phyloP scores from a whole-genome alignment of 768 basidiomycete genomes.

The Phlebiopsis flavidoalba region DNA sequence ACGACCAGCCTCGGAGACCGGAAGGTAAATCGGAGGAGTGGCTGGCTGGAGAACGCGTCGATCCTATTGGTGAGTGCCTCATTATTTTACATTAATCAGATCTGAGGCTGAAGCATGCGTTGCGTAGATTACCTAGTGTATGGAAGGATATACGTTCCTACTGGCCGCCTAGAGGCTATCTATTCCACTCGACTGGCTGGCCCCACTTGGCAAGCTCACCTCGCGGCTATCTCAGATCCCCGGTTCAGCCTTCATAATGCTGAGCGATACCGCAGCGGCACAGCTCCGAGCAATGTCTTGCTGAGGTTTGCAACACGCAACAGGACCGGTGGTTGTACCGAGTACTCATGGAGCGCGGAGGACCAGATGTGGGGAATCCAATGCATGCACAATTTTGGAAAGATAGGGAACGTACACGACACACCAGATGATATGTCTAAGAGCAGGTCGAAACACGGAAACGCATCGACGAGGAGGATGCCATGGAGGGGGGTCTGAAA shows the following conservation, averaged over 20 bases:
- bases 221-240: slow-evolving; percentile 84
- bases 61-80: slow-evolving; percentile 58
- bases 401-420: slow-evolving; percentile 36
- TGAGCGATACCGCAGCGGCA: slow-evolving; percentile 36
- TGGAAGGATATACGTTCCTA: slow-evolving; percentile 87
- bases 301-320: slow-evolving; percentile 88
- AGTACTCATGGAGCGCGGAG: slow-evolving; percentile 92
- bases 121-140: slow-evolving; percentile 85
- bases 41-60: slow-evolving; percentile 73
- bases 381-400: slow-evolving; percentile 89
- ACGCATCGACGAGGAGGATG: slow-evolving; percentile 93
- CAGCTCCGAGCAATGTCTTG: slow-evolving; percentile 58
- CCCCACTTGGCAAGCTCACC: slow-evolving; percentile 72
- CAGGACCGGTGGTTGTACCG: slow-evolving; percentile 82
- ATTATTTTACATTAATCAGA: too few relatives aligned
- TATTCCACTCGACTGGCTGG: slow-evolving; percentile 78
- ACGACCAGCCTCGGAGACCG: slow-evolving; percentile 75
- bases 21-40: slow-evolving; percentile 77
- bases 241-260: slow-evolving; percentile 41
- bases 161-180: slow-evolving; percentile 82
- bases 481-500: slow-evolving; percentile 84
- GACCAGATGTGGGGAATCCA: slow-evolving; percentile 92
- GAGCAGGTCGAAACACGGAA: slow-evolving; percentile 38
- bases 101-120: neutral
- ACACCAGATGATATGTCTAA: slow-evolving; percentile 28